Conservation (phyloP, 345 rosid genomes). For the Corchorus olitorius region DNA sequence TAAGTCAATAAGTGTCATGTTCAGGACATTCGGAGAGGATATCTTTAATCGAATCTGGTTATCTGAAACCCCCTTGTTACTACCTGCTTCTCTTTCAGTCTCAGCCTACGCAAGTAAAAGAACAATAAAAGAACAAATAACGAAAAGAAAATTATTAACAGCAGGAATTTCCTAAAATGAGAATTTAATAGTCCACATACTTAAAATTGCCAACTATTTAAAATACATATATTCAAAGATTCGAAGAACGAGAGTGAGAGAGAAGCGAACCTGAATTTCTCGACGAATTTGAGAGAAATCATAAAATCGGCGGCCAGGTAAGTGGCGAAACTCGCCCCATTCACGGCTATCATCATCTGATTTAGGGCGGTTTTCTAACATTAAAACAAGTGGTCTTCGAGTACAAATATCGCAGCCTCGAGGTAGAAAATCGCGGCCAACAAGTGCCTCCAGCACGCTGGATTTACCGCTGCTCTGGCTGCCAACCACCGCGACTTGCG, state of each 20-base stretch:
- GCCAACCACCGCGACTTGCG: constrained; percentile 59
- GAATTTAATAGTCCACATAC: not conserved
- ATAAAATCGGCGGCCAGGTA: constrained; percentile 39
- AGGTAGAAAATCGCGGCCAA: constrained; percentile 55
- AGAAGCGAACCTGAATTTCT: constrained; percentile 41
- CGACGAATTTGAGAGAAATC: constrained; percentile 37
- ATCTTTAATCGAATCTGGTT: constrained; percentile 59
- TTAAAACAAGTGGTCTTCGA: constrained; percentile 40
- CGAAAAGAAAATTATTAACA: not conserved
- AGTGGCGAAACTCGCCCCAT: constrained; percentile 48
- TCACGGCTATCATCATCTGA: constrained; percentile 29
- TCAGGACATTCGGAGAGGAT: constrained; percentile 59
- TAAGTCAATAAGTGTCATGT: constrained; percentile 67
- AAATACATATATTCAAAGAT: not conserved
- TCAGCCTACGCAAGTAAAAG: constrained; percentile 46
- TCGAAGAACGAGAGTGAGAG: not conserved
- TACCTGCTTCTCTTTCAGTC: constrained; percentile 65
- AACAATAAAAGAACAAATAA: constrained; percentile 3
- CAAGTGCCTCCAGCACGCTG: constrained; percentile 49
- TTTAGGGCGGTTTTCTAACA: constrained; percentile 31
- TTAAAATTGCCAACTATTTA: not conserved
- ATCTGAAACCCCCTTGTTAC: constrained; percentile 62
- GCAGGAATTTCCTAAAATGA: not conserved
- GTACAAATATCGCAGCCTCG: constrained; percentile 52
- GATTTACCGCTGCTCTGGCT: constrained; percentile 62